Conservation (phyloP, 306 rosid species). For the Pueraria montana region DNA sequence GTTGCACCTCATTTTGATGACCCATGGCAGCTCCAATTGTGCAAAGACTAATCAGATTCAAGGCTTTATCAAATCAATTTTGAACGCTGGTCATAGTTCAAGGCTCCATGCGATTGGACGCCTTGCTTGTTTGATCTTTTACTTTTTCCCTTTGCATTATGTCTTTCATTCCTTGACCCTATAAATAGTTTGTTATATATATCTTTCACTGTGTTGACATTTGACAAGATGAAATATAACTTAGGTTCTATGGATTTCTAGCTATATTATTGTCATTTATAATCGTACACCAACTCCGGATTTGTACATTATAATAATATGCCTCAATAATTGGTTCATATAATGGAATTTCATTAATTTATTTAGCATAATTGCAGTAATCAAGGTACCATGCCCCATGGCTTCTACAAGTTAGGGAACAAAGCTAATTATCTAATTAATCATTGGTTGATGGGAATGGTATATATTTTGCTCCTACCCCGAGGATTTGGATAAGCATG, state of each 20-base stretch:
- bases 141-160: not conserved
- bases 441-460: slow-evolving; percentile 13
- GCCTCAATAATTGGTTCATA: slow-evolving; percentile 24
- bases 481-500: slow-evolving; percentile 35
- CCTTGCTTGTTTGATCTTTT: not conserved
- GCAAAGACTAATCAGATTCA: not conserved
- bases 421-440: slow-evolving; percentile 33
- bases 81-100: slow-evolving; percentile 34
- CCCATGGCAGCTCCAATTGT: not conserved
- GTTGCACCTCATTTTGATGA: not conserved
- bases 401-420: slow-evolving; percentile 32
- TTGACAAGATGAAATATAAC: slow-evolving; percentile 4
- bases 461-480: slow-evolving; percentile 5
- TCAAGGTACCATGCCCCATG: slow-evolving; percentile 32
- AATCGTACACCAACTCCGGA: not conserved
- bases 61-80: slow-evolving; percentile 33
- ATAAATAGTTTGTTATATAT: not conserved
- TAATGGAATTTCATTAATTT: not conserved
- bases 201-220: not conserved
- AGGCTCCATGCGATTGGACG: not conserved
- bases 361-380: not conserved
- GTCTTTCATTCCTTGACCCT: slow-evolving; percentile 7
- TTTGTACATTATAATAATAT: slow-evolving; percentile 22
- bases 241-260: not conserved
- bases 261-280: not conserved